phyloP scores from a whole-genome alignment of 352 stramenopile species.

The Globisporangium abappressorium region DNA sequence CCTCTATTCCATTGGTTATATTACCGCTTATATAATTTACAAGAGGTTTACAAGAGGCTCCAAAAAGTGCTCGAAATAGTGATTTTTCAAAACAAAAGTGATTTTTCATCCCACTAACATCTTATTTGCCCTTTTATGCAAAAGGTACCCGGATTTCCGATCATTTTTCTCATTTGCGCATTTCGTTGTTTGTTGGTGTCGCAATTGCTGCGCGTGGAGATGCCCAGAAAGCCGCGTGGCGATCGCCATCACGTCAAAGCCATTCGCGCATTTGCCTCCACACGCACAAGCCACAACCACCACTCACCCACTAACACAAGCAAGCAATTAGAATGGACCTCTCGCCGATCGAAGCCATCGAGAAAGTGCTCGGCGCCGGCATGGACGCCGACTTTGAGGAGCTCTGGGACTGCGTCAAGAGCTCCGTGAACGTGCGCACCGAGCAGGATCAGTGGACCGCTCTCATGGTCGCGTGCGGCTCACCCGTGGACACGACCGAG shows the following conservation, averaged over 20 bases:
- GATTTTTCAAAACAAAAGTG: background rate
- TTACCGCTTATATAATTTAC: background rate
- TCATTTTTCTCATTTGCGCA: slow-evolving; percentile 10
- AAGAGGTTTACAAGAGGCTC: background rate
- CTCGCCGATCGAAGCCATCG: slow-evolving; percentile 60
- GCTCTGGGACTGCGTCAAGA: slow-evolving; percentile 62
- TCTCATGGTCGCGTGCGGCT: slow-evolving; percentile 82
- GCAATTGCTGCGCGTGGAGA: background rate
- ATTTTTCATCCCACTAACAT: background rate
- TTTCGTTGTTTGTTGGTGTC: slow-evolving; percentile 1
- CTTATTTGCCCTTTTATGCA: background rate
- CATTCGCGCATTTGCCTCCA: slow-evolving; percentile 12
- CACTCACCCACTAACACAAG: slow-evolving; percentile 1
- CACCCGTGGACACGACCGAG: slow-evolving; percentile 71
- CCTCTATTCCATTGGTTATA: background rate
- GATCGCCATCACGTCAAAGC: background rate
- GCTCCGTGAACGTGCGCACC: slow-evolving; percentile 64
- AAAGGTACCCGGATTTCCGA: background rate
- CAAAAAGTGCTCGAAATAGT: background rate
- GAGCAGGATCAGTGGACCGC: slow-evolving; percentile 75
- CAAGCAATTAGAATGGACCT: slow-evolving; percentile 16
- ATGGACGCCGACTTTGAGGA: slow-evolving; percentile 76
- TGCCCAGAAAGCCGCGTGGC: background rate
- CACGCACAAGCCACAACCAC: background rate
- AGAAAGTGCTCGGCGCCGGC: slow-evolving; percentile 58